These are phyloP conservation scores for Ustilago loliicola DNA, from an alignment of 1,284 basidiomycete genomes.

Conservation along the genomic window DNA sequence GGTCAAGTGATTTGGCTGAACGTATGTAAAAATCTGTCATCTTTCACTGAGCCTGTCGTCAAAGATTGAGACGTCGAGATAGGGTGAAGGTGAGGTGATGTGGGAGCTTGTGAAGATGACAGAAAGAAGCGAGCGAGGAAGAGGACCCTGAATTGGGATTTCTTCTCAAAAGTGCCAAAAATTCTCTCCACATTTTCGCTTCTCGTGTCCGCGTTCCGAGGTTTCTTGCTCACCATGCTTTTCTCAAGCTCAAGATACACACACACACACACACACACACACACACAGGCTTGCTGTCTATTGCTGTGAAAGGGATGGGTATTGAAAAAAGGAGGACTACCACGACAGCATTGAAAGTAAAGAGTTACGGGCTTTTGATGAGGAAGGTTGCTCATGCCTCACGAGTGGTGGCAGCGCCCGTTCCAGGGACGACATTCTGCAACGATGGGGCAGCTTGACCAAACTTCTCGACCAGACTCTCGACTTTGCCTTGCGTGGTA, in stretches of 20 bases:
- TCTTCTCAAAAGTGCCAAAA: constrained; percentile 20
- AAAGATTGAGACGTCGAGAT: too few relatives aligned
- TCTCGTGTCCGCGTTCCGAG: constrained; percentile 13
- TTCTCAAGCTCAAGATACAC: not conserved
- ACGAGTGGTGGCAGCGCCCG: constrained; percentile 24
- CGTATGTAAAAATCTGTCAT: constrained; percentile 68
- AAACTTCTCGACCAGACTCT: constrained; percentile 10
- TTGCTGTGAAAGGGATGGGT: constrained; percentile 14
- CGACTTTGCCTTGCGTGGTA: constrained; percentile 10
- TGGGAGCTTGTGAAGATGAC: not conserved
- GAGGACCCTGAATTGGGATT: constrained; percentile 6
- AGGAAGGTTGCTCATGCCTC: constrained; percentile 10
- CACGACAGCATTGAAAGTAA: constrained; percentile 4
- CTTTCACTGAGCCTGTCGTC: too few relatives aligned
- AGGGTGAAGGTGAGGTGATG: not conserved
- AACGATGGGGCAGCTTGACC: constrained; percentile 38
- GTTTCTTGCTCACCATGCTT: not conserved
- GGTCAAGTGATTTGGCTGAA: constrained; percentile 53
- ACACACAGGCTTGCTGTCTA: not conserved
- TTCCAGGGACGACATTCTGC: constrained; percentile 39
- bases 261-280: not conserved
- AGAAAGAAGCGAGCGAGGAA: not conserved
- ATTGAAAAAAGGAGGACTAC: constrained; percentile 17
- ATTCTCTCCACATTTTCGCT: constrained; percentile 16
- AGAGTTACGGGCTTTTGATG: not conserved